Percentiles rank a stretch among this genome's conserved stretches.
These are phyloP conservation scores for Corymbia citriodora DNA, from an alignment of 441 rosid species.

Conservation along the genomic window DNA sequence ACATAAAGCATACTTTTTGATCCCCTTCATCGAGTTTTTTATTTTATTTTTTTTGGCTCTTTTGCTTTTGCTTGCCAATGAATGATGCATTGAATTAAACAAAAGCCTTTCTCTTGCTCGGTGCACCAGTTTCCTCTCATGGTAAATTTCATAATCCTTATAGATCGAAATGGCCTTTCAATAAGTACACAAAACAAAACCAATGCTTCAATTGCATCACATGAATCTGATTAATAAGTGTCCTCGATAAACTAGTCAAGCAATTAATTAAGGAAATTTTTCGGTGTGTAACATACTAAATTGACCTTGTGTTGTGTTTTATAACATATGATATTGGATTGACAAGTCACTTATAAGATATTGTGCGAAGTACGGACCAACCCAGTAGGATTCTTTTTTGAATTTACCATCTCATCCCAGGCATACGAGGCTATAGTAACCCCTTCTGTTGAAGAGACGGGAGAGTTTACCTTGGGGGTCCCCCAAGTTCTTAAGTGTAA, in stretches of 20 bases:
- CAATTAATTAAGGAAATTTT: background rate
- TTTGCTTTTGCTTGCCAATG: background rate
- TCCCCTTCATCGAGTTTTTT: background rate
- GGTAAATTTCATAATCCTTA: background rate
- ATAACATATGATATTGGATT: too few relatives aligned
- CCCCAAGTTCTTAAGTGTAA: too few relatives aligned
- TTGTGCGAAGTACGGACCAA: too few relatives aligned
- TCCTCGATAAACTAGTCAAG: background rate
- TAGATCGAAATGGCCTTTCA: background rate
- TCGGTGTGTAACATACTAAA: background rate
- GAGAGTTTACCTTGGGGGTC: too few relatives aligned
- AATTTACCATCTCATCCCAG: too few relatives aligned
- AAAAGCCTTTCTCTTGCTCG: background rate
- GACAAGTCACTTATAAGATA: too few relatives aligned
- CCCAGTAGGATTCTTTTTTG: too few relatives aligned
- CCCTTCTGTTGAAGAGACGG: too few relatives aligned
- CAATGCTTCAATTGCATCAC: background rate
- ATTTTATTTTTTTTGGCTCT: background rate
- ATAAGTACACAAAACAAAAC: background rate
- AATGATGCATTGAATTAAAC: background rate
- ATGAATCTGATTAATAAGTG: too few relatives aligned
- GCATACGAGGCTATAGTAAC: too few relatives aligned
- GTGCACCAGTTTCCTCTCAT: background rate
- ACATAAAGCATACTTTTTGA: background rate
- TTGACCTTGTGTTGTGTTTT: background rate